phyloP scores from a whole-genome alignment of 768 basidiomycete species.

The Ephemerocybe angulata region DNA sequence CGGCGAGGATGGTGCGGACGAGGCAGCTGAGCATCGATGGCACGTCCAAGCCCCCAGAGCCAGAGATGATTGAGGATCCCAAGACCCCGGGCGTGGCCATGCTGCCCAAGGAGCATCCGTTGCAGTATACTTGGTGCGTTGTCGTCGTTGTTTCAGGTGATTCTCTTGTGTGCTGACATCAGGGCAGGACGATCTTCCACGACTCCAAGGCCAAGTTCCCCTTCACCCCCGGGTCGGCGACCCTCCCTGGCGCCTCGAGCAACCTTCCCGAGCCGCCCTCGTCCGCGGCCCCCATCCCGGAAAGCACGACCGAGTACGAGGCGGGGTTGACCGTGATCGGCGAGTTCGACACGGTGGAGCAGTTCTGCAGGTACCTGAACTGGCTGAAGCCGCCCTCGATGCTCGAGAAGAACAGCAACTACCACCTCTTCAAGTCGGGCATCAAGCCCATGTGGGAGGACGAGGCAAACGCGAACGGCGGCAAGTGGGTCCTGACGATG shows the following conservation, averaged over 20 bases:
- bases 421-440: constrained; percentile 91
- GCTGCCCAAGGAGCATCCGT: constrained; percentile 77
- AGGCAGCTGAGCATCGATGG: constrained; percentile 61
- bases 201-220: constrained; percentile 78
- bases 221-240: constrained; percentile 44
- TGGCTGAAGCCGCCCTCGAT: constrained; percentile 91
- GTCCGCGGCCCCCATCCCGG: constrained; percentile 6
- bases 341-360: constrained; percentile 86
- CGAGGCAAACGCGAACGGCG: constrained; percentile 83
- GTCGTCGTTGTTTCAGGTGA: neutral
- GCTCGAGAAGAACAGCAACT: constrained; percentile 87
- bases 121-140: constrained; percentile 80
- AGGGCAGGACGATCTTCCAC: constrained; percentile 82
- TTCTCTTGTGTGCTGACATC: constrained; percentile 8
- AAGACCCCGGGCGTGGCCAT: constrained; percentile 73
- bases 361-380: constrained; percentile 89
- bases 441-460: constrained; percentile 99
- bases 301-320: constrained; percentile 63
- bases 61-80: constrained; percentile 77
- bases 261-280: constrained; percentile 29
- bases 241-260: constrained; percentile 8
- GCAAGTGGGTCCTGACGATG: constrained; percentile 95
- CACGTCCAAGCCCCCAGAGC: constrained; percentile 67
- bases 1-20: constrained; percentile 70
- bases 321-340: constrained; percentile 84